Evolutionary conservation across 2,329 filamentous ascomycete species (phyloP).

Genomic region (Zymoseptoria passerinii): DNA sequence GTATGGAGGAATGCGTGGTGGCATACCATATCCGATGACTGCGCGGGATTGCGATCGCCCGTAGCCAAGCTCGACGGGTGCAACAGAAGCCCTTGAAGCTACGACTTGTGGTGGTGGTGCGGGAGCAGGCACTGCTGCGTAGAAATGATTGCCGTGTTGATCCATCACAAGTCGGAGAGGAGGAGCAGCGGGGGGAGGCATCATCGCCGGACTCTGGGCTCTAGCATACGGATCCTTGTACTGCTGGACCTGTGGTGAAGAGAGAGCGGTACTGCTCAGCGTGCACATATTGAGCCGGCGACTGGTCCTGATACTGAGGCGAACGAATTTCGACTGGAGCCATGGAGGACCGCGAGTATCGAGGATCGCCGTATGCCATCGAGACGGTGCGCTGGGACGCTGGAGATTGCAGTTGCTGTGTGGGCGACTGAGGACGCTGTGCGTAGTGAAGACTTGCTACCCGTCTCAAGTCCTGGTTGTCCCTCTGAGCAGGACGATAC

Average conservation of each 20-base stretch:
- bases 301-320: constrained; percentile 29
- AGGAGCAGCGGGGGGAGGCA: constrained; percentile 41
- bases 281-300: constrained; percentile 31
- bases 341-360: constrained; percentile 21
- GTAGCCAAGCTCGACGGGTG: constrained; percentile 40
- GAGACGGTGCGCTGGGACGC: constrained; percentile 36
- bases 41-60: constrained; percentile 53
- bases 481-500: constrained; percentile 32
- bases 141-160: constrained; percentile 73
- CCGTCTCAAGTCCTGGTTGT: constrained; percentile 40
- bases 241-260: constrained; percentile 27
- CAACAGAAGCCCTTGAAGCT: constrained; percentile 45
- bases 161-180: constrained; percentile 64
- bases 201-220: constrained; percentile 32
- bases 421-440: constrained; percentile 37
- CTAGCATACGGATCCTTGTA: constrained; percentile 31
- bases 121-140: constrained; percentile 43
- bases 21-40: constrained; percentile 15
- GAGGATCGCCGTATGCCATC: constrained; percentile 35
- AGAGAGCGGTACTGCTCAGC: constrained; percentile 35
- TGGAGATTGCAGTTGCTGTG: constrained; percentile 33
- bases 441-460: constrained; percentile 42
- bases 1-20: constrained; percentile 29
- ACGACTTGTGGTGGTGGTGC: constrained; percentile 17
- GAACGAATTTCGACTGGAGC: constrained; percentile 18